A percentile compares a stretch with the other conserved stretches of the same genome.
These are phyloP conservation scores for Somion occarium DNA, from an alignment of 1,284 basidiomycete species.

Conservation along the genomic window DNA sequence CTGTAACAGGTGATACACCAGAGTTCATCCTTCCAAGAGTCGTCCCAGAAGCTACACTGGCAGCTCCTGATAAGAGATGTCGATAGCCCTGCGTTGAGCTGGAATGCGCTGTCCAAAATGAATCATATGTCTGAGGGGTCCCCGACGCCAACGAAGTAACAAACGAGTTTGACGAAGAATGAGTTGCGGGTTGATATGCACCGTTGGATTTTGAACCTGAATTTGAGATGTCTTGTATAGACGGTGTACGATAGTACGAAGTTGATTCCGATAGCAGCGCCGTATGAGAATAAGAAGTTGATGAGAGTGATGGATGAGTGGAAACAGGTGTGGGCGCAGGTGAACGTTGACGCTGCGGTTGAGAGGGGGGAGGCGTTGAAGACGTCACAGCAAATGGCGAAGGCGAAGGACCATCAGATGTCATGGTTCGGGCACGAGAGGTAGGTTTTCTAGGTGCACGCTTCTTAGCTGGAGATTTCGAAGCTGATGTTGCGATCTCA, in stretches of 20 bases:
- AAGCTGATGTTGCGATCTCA: background rate
- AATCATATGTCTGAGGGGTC: constrained; percentile 13
- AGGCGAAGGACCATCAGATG: background rate
- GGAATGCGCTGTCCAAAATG: constrained; percentile 16
- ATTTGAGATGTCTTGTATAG: background rate
- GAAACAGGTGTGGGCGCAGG: background rate
- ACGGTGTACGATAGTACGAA: background rate
- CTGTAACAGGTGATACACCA: too few species aligned
- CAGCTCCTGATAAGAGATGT: background rate
- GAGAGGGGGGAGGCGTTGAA: background rate
- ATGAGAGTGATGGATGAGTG: background rate
- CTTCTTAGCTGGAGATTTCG: background rate
- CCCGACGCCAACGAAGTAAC: background rate
- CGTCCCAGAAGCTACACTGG: too few species aligned
- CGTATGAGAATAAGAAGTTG: background rate
- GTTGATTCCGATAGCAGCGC: too few species aligned
- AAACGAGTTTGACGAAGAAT: background rate
- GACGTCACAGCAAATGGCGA: background rate
- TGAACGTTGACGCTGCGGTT: background rate
- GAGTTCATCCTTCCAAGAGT: too few species aligned
- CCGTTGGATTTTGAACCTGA: background rate
- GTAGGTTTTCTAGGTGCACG: background rate
- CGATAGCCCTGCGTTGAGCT: background rate
- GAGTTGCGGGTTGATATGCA: background rate
- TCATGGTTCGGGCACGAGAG: background rate